These are phyloP conservation scores for Paramyrothecium sp. DNA, from an alignment of 2,329 filamentous ascomycete species.

Conservation along the genomic window DNA sequence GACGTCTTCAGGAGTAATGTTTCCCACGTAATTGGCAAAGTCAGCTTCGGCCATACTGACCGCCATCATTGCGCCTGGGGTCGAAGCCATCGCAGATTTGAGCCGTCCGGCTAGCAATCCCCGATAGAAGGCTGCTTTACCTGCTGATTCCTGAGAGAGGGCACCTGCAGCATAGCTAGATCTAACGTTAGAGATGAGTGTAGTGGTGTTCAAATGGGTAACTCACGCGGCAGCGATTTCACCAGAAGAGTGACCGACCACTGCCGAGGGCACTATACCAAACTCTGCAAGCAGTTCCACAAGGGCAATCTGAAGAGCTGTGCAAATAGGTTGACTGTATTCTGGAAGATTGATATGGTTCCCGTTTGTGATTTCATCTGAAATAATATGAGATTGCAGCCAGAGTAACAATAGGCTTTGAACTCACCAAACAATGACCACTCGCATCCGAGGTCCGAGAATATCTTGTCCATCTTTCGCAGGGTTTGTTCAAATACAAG, in stretches of 20 bases:
- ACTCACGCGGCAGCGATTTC: conserved; percentile 41
- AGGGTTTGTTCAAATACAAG: conserved; percentile 2
- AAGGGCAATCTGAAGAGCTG: conserved; percentile 44
- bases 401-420: background rate
- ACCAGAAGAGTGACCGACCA: conserved; percentile 44
- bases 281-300: conserved; percentile 39
- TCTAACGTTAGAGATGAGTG: too few species aligned
- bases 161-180: conserved; percentile 34
- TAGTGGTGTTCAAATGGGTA: too few species aligned
- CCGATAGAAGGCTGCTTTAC: conserved; percentile 47
- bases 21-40: conserved; percentile 1
- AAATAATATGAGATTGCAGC: background rate
- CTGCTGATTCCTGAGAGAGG: conserved; percentile 38
- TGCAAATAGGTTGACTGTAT: conserved; percentile 37
- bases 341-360: conserved; percentile 27
- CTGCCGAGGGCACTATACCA: conserved; percentile 32
- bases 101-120: conserved; percentile 30
- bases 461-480: background rate
- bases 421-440: conserved; percentile 5
- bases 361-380: background rate
- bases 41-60: conserved; percentile 9
- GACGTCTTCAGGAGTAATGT: background rate
- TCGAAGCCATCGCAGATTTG: conserved; percentile 22
- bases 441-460: conserved; percentile 15
- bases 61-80: conserved; percentile 20